phyloP scores from a whole-genome alignment of 345 rosid genomes.

The Euphorbia tirucalli region DNA sequence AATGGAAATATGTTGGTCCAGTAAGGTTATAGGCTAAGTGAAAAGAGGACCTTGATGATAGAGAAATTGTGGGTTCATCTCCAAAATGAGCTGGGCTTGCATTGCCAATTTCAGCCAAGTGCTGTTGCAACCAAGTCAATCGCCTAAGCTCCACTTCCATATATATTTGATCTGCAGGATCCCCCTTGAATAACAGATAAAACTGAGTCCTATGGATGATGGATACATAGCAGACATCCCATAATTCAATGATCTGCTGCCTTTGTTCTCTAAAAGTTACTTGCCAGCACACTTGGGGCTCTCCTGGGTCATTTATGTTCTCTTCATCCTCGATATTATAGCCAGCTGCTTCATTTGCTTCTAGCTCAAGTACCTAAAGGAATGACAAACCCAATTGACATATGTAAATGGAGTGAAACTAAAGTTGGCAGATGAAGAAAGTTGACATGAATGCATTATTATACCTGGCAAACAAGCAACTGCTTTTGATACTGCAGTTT shows the following conservation, averaged over 20 bases:
- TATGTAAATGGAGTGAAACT: background rate
- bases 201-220: constrained; percentile 94
- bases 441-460: background rate
- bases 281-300: constrained; percentile 79
- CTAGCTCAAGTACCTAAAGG: constrained; percentile 85
- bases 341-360: constrained; percentile 95
- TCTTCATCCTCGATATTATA: constrained; percentile 61
- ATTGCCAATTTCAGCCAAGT: constrained; percentile 80
- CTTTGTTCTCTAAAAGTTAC: constrained; percentile 80
- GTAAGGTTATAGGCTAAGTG: background rate
- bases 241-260: constrained; percentile 86
- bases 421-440: background rate
- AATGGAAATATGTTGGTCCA: too few relatives aligned
- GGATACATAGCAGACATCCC: constrained; percentile 88
- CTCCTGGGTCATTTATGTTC: constrained; percentile 40
- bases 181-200: constrained; percentile 89
- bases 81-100: constrained; percentile 74
- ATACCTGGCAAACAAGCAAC: constrained; percentile 98
- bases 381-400: background rate
- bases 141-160: constrained; percentile 99
- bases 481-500: constrained; percentile 99
- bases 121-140: constrained; percentile 91
- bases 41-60: constrained; percentile 63
- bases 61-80: constrained; percentile 70
- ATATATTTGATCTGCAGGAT: constrained; percentile 94